Percentiles rank a stretch among this genome's conserved stretches.
Evolutionary conservation across 495 filamentous ascomycete species (phyloP).

Genomic region (Penicillium maclennaniae): DNA sequence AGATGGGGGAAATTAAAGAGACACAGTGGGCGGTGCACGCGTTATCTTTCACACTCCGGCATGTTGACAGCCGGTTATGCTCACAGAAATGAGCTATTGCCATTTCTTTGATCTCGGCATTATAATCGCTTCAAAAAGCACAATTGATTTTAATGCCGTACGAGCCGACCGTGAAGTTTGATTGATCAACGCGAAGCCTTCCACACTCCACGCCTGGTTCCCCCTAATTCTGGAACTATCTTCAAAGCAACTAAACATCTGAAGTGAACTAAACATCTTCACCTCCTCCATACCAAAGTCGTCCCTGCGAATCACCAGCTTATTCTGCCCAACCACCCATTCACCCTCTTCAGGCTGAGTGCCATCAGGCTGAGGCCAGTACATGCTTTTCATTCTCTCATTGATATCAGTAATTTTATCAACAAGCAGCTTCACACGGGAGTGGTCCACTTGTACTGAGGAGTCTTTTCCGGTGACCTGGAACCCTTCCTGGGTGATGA

Average conservation of each 20-base stretch:
- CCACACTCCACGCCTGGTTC: no score
- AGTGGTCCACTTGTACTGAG: slow-evolving; percentile 29
- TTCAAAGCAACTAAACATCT: no score
- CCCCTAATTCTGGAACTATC: no score
- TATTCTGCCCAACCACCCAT: slow-evolving; percentile 72
- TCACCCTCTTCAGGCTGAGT: slow-evolving; percentile 44
- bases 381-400: slow-evolving; percentile 56
- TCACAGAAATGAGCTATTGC: no score
- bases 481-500: slow-evolving; percentile 54
- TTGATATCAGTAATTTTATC: slow-evolving; percentile 69
- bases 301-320: slow-evolving; percentile 58
- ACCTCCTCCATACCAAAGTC: slow-evolving; percentile 79
- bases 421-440: slow-evolving; percentile 56
- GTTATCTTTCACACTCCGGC: no score
- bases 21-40: neutral
- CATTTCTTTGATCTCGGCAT: no score
- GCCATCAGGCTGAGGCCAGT: slow-evolving; percentile 53
- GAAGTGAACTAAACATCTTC: slow-evolving; percentile 39
- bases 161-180: no score
- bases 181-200: no score
- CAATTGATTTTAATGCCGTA: no score
- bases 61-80: no score
- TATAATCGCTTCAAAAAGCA: no score
- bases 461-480: slow-evolving; percentile 29
- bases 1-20: neutral